These are phyloP conservation scores for Marasmius oreades DNA, from an alignment of 1,284 basidiomycete genomes.

Conservation along the genomic window DNA sequence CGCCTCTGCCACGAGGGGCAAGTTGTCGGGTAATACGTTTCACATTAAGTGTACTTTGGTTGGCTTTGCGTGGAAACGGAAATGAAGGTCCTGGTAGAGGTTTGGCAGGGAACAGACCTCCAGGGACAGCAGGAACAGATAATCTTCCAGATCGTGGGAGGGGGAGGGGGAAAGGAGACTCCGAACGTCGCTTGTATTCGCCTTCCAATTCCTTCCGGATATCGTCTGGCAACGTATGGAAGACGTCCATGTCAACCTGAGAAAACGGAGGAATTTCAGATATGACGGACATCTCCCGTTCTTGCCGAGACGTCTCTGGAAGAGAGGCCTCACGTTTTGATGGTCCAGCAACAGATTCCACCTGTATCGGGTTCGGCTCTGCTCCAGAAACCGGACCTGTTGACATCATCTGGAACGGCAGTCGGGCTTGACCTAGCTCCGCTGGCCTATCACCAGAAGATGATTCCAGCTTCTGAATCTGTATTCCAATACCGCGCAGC, in stretches of 20 bases:
- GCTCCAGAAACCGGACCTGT: slow-evolving; percentile 1
- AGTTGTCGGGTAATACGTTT: slow-evolving; percentile 61
- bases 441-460: slow-evolving; percentile 20
- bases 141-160: slow-evolving; percentile 6
- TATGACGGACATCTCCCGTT: background rate
- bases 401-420: slow-evolving; percentile 47
- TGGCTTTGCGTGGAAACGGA: slow-evolving; percentile 13
- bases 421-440: slow-evolving; percentile 46
- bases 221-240: slow-evolving; percentile 69
- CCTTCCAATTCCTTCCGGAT: slow-evolving; percentile 66
- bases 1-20: slow-evolving; percentile 43
- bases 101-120: slow-evolving; percentile 3
- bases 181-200: slow-evolving; percentile 60
- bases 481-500: slow-evolving; percentile 90
- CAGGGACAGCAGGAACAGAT: background rate
- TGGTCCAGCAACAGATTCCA: background rate
- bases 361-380: background rate
- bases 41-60: slow-evolving; percentile 37
- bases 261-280: slow-evolving; percentile 63
- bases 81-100: slow-evolving; percentile 11
- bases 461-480: slow-evolving; percentile 85
- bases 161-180: slow-evolving; percentile 35
- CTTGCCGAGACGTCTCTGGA: background rate
- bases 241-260: slow-evolving; percentile 71
- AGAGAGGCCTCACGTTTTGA: too few species aligned